Base-by-base conservation (phyloP, 2,329 filamentous ascomycete species). In the Torrubiellomyces zombiae region DNA sequence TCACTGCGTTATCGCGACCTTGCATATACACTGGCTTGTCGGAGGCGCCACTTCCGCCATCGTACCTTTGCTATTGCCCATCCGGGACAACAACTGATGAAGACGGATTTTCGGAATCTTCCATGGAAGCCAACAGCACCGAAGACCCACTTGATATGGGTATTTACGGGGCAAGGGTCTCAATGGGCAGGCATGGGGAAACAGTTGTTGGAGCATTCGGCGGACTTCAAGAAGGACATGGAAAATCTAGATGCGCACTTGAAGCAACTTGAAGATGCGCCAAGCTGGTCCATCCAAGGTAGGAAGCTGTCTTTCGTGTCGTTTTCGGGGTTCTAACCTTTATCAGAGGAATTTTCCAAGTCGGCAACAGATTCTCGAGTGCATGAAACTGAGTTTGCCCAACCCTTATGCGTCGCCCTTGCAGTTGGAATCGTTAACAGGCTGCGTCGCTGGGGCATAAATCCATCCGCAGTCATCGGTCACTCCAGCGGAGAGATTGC, bases 341-440 rank as follows among this genome's bases (percentile, higher is more conserved):
- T n/a, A n/a, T n/a, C n/a, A n/a, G n/a, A n/a, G n/a, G n/a, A n/a
- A n/a, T n/a, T n/a, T n/a, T n/a, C n/a, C n/a, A n/a, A n/a, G n/a
- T n/a, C n/a, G n/a, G n/a, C n/a, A n/a, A n/a, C n/a, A n/a, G n/a
- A n/a, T n/a, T n/a, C n/a, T n/a, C 46, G 41, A 2, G 37, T 61
- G 0, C 20, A 49, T 7, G 35, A 48, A 11, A 50, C 58, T 0
- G 45, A 50, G 4, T 33, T 64, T 13, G 51, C 57, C 0, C 64
- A 69, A 32, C 58, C 65, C 1, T 36, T 65, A 1, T 67, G 57
- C 25, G 67, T 63, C 0, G 62, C 63, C 0, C 20, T 71, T 1
- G 66, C 70, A 32, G 46, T 70, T 3, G 62, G 44, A 0, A 34
- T 62, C 2, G 50, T 48, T 3, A 38, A 57, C 6, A 34, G 55